Base-by-base conservation (phyloP, 2,329 filamentous ascomycete genomes). In the Teratosphaeria nubilosa region DNA sequence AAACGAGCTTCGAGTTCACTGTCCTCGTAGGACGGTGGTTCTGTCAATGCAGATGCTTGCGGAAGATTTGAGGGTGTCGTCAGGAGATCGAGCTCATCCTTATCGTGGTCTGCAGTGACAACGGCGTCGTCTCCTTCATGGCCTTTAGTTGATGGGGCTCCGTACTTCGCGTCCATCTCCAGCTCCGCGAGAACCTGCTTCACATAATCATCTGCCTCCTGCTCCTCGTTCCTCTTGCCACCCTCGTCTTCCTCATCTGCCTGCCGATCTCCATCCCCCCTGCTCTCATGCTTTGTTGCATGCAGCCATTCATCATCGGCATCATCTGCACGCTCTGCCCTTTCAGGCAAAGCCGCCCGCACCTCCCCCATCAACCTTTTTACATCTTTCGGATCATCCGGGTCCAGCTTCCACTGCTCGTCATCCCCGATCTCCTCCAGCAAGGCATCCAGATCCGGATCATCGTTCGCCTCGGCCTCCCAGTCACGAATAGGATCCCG, bases 151-250 rank as follows among this genome's bases (percentile, higher is more conserved):
- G 10, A 7, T 41, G 10, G 2, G 5, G 34, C 51, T n/a, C 67
- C 68, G 57, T 76, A 73, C 61, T 75, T 76, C 57, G 65, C 70
- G 54, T 75, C 73, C 13, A 78, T 62, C 5, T 76, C 76, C 5
- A 79, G 63, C 61, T 77, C 76, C 6, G 76, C 76, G 56, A 79
- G 73, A 7, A 78, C 70, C 52, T 70, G 68, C 45, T 76, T 71
- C 41, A 79, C 75, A 22, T 78, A 73, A 22, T 78, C 76, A 41
- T 78, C 73, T 11, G 76, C 75, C 54, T 76, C 76, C 61, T 71
- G 60, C 53, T 73, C 69, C 41, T 48, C 41, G 20, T 22, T 22
- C 41, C 20, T 48, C 41, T 22, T 10, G n/a, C 41, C 6, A 22
- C 41, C n/a, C 51, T 73, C 72, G 32, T 62, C 60, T 50, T 65